phyloP scores from a whole-genome alignment of 2,329 filamentous ascomycete species.

The Fusarium sp. region DNA sequence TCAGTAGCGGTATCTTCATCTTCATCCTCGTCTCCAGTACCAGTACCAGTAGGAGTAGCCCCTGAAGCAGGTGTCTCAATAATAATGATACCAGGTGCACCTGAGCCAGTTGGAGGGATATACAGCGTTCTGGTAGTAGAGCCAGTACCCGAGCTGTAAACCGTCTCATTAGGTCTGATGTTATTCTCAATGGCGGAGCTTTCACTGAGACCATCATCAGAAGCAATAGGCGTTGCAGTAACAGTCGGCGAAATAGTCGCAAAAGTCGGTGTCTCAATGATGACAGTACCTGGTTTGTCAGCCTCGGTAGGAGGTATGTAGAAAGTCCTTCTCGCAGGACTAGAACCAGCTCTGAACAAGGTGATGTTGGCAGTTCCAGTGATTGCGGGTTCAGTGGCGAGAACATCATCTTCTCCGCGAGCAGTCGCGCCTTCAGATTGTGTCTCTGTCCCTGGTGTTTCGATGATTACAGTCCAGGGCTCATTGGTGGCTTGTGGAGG shows the following conservation, averaged over 20 bases:
- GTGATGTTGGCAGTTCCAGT: conserved; percentile 21
- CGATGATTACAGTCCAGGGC: conserved; percentile 11
- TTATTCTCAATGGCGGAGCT: not conserved
- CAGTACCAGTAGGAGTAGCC: accelerated
- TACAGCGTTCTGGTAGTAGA: not conserved
- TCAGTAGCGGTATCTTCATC: accelerated
- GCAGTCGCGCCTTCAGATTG: conserved; percentile 20
- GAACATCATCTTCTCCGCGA: not conserved
- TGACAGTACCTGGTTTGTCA: conserved; percentile 9
- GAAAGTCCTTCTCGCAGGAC: not conserved
- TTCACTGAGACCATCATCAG: not conserved
- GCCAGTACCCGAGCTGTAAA: not conserved
- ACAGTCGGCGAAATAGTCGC: not conserved
- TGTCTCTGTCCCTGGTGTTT: conserved; percentile 12
- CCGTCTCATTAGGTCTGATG: not conserved
- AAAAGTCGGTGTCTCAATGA: conserved; percentile 6
- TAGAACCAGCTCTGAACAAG: not conserved
- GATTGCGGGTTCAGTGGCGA: conserved; percentile 3
- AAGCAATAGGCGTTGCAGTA: not conserved
- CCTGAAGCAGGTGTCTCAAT: not conserved
- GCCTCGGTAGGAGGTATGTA: conserved; percentile 1
- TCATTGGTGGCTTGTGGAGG: conserved; percentile 2
- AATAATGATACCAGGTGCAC: conserved; percentile 2
- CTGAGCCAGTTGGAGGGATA: not conserved
- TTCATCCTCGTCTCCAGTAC: not conserved